These are phyloP conservation scores for Annulohypoxylon bovei DNA, from an alignment of 495 filamentous ascomycete species.

Conservation along the genomic window DNA sequence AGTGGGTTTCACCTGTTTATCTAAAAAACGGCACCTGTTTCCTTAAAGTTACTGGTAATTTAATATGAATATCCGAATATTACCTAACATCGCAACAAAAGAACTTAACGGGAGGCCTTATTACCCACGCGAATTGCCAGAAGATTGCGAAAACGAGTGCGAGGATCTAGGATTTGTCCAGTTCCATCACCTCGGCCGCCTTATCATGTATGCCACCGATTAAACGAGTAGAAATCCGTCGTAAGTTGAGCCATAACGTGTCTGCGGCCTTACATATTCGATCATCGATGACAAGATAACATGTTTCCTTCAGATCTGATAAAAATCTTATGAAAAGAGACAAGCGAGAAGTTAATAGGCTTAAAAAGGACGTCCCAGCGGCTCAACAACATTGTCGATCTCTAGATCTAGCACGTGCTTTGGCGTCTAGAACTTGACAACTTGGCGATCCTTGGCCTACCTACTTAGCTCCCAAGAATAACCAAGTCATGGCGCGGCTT, in stretches of 20 bases:
- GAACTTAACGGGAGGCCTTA: not conserved
- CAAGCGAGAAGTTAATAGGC: not conserved
- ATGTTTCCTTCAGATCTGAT: not conserved
- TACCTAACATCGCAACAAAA: not conserved
- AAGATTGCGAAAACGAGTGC: not conserved
- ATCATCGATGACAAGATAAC: not conserved
- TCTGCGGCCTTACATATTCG: not conserved
- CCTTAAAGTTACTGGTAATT: no score
- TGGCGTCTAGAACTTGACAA: conserved; percentile 4
- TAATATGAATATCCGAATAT: not conserved
- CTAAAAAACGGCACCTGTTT: no score
- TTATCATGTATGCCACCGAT: not conserved
- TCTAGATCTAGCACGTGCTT: conserved; percentile 5
- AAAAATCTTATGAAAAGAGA: not conserved
- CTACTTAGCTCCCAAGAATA: not conserved
- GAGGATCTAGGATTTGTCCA: not conserved
- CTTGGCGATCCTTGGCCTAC: conserved; percentile 24
- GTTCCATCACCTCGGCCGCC: not conserved
- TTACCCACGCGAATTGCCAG: not conserved
- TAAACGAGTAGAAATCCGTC: not conserved
- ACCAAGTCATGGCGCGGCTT: not conserved
- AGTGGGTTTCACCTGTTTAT: no score
- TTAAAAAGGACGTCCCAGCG: not conserved
- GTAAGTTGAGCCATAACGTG: not conserved
- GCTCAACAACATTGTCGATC: conserved; percentile 5